Base-by-base conservation (phyloP, 2,329 filamentous ascomycete genomes). In the Cercospora sojina region DNA sequence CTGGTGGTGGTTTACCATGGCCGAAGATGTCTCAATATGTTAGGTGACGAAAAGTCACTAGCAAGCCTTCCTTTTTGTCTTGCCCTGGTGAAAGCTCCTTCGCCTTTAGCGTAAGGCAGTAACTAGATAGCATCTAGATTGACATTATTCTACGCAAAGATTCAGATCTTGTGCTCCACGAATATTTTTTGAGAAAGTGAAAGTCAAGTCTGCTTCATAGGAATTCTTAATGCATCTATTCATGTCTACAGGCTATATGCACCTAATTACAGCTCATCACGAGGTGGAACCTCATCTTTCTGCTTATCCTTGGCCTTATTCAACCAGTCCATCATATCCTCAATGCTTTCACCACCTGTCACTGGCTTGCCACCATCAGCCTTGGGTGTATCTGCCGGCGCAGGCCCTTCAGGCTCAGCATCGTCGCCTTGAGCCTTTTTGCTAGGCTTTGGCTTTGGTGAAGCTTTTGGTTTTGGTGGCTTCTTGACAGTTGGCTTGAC, bases 311-410 rank as follows among this genome's bases (percentile, higher is more conserved):
- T 64, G 18, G 66, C 59, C 57, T 69, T 67, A 56, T 69, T 70
- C 67, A 67, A 56, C 69, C 65, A 67, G 12, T 72, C 64, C 49
- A 67, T 66, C 68, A 72, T 69, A n/a, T 72, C 70, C 27, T 72
- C 69, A 13, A 70, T 68, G 53, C 65, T 68, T 64, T 72, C 70
- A 3, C 51, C 68, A 9, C 70, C 70, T 60, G 66, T 64, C 13
- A 64, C 59, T 6, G 68, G 66, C 66, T 66, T 68, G 9, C 59
- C 62, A 18, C 60, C 61, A 10, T 58, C 59, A 18, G 57, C 64
- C 29, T 58, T 60, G 2, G 68, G 59, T 8, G 41, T 41, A 18
- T 65, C 63, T 31, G 61, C 67, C 41, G 67, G 51, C 2, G 13
- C 59, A 32, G 60, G 43, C 9, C 67, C 69, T 13, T 67, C 53